A percentile compares a stretch with the other conserved stretches of the same genome.
phyloP scores from a whole-genome alignment of 208 protist species.

The Borovskyia barvae region DNA sequence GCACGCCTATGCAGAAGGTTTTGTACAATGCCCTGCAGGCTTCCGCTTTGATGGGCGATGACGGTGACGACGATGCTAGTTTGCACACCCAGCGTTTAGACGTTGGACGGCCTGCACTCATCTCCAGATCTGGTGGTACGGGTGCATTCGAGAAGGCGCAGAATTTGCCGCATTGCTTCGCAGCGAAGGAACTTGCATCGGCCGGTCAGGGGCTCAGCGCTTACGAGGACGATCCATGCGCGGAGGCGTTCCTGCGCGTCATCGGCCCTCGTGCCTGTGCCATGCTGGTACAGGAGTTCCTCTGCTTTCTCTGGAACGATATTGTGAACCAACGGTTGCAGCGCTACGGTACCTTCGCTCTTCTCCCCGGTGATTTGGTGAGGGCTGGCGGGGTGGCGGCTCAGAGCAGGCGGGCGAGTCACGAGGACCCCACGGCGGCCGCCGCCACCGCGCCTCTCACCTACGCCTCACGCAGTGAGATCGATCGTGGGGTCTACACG shows the following conservation, averaged over 20 bases:
- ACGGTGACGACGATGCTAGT: neutral
- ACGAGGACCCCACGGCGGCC: neutral
- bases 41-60: constrained; percentile 33
- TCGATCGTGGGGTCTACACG: constrained; percentile 56
- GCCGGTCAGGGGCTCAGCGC: neutral
- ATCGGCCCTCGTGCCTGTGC: constrained; percentile 68
- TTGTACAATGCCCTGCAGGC: constrained; percentile 83
- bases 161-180: too few relatives aligned
- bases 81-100: too few relatives aligned
- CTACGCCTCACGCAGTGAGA: constrained; percentile 36
- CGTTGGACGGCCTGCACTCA: too few relatives aligned
- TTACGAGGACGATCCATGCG: constrained; percentile 63
- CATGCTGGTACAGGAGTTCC: constrained; percentile 83
- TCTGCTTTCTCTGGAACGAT: constrained; percentile 88
- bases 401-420: neutral
- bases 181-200: too few relatives aligned
- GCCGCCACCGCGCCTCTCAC: constrained; percentile 2
- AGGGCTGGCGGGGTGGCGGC: constrained; percentile 19
- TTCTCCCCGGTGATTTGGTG: constrained; percentile 85
- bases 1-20: constrained; percentile 71
- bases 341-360: constrained; percentile 79
- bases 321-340: constrained; percentile 85
- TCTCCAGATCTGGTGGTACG: too few relatives aligned
- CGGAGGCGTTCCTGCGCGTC: constrained; percentile 77
- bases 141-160: too few relatives aligned